Conservation (phyloP, 352 stramenopile genomes). For the Globisporangium alternatum region DNA sequence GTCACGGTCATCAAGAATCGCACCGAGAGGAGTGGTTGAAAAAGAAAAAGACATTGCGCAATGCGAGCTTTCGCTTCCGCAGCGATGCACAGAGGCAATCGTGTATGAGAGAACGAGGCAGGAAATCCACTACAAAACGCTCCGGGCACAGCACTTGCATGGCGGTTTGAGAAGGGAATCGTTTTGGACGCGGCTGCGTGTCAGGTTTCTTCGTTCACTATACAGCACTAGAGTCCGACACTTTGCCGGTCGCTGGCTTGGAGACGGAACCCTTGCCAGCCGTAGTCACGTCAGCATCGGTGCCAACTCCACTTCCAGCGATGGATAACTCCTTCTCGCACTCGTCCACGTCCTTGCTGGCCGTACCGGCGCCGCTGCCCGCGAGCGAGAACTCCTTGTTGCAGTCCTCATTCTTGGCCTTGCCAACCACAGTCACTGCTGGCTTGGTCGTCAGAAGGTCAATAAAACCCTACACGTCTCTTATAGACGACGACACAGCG, state of each 20-base stretch:
- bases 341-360: slow-evolving; percentile 8
- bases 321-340: slow-evolving; percentile 14
- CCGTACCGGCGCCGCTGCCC: slow-evolving; percentile 1
- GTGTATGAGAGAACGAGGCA: too few species aligned
- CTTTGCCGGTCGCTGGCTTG: not conserved
- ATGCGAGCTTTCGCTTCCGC: not conserved
- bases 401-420: slow-evolving; percentile 21
- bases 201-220: too few species aligned
- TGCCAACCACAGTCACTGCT: slow-evolving; percentile 1
- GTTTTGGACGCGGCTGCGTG: too few species aligned
- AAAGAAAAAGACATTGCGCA: too few species aligned
- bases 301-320: slow-evolving; percentile 11
- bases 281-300: slow-evolving; percentile 11
- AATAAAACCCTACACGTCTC: too few species aligned
- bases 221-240: not conserved
- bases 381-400: slow-evolving; percentile 21
- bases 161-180: too few species aligned
- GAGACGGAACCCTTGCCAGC: slow-evolving; percentile 11
- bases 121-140: too few species aligned
- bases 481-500: too few species aligned
- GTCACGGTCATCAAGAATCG: not conserved
- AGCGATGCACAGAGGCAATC: too few species aligned
- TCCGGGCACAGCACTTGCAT: too few species aligned
- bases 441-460: slow-evolving; percentile 1
- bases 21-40: not conserved